Percentiles rank a stretch among this genome's conserved stretches.
Evolutionary conservation across 2,329 filamentous ascomycete species (phyloP).

Genomic region (Cercospora sojina): DNA sequence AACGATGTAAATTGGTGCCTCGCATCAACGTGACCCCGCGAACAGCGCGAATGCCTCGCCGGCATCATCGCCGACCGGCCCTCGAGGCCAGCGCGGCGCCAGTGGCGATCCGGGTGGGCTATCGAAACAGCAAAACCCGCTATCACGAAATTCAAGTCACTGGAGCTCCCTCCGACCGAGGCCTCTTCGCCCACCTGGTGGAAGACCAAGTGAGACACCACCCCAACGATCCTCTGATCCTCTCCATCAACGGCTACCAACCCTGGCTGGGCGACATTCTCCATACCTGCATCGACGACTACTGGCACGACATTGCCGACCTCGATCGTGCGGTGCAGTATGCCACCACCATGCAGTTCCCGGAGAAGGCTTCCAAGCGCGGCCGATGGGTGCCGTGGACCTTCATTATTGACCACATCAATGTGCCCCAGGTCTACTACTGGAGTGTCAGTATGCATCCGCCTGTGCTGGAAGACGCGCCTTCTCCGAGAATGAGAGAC

Average conservation of each 20-base stretch:
- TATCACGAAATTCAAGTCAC: slow-evolving; percentile 34
- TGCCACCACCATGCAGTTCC: slow-evolving; percentile 39
- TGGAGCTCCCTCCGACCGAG: slow-evolving; percentile 32
- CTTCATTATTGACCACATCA: slow-evolving; percentile 42
- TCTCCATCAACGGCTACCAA: slow-evolving; percentile 39
- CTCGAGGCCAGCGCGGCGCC: slow-evolving; percentile 27
- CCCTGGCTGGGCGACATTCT: slow-evolving; percentile 40
- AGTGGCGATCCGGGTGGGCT: slow-evolving; percentile 37
- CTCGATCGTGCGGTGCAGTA: slow-evolving; percentile 40
- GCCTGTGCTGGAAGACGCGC: slow-evolving; percentile 28
- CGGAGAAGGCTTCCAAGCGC: slow-evolving; percentile 36
- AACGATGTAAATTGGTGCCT: not conserved
- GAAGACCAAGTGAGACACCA: slow-evolving; percentile 35
- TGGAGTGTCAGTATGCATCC: slow-evolving; percentile 39
- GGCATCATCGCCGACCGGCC: slow-evolving; percentile 25
- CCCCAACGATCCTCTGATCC: slow-evolving; percentile 37
- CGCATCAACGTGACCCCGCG: not conserved
- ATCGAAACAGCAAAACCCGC: slow-evolving; percentile 29
- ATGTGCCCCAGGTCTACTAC: slow-evolving; percentile 42
- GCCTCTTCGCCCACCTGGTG: slow-evolving; percentile 35
- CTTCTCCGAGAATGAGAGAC: slow-evolving; percentile 33
- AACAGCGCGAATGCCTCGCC: slow-evolving; percentile 17
- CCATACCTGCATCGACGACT: slow-evolving; percentile 37
- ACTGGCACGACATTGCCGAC: slow-evolving; percentile 36
- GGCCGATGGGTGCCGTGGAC: slow-evolving; percentile 38